Base-by-base conservation (phyloP, 2,329 filamentous ascomycete species). In the Penicillium freii region DNA sequence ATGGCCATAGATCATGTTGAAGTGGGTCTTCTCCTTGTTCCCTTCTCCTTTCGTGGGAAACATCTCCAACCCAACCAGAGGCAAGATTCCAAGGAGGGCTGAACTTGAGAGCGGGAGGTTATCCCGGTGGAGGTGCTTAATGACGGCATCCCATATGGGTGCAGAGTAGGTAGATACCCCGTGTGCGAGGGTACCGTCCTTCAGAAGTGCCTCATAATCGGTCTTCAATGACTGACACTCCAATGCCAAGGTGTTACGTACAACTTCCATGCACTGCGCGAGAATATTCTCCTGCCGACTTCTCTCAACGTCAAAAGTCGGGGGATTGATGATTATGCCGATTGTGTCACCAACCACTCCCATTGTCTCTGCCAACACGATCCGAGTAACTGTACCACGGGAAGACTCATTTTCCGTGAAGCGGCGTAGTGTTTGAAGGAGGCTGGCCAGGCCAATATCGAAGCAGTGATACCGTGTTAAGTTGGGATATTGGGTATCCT, bases 61-160 rank as follows among this genome's bases (percentile, higher is more conserved):
- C 54, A 85, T 84, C 71, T 97, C 92, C 21, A 96, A 79, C 0
- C 88, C 86, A 21, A 91, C 84, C 0, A 97, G 78, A 1, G 85
- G 83, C 51, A 85, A 81, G 9, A 89, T 86, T 9, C 89, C 89
- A 46, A 87, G 79, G 2, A 97, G 73, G 64, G 93, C 87, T 36
- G 85, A 84, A 48, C 84, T 87, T 0, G 91, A 90, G n/a, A 97
- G 78, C 5, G 85, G 81, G n/a, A 88, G 76, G 63, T 89, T 84
- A 34, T 86, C 83, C 29, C 84, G 81, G 62, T 85, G 82, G 48
- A 94, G 81, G 27, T 86, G 84, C 49, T 87, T 82, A 46, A 90
- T 80, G 46, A 92, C 88, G 1, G 85, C 82, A 61, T 91, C 88
- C 88, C 92, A 97, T 42, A 96, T 84, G 17, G 85, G 82, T 17